Base-by-base conservation (phyloP, 805 yeast genomes). In the Saturnispora quitensis region DNA sequence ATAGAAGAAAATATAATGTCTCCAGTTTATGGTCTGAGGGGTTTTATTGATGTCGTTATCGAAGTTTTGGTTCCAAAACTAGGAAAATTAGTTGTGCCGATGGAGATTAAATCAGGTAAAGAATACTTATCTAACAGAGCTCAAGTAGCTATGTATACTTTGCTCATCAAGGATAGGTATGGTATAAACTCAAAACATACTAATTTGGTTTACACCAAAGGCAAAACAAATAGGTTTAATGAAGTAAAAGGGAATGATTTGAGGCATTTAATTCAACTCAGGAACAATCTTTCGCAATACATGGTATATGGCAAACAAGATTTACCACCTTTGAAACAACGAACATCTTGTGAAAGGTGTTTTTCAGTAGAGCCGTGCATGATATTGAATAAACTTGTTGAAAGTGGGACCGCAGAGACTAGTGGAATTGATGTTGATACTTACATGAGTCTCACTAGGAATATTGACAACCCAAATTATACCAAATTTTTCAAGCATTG, bases 1-100 rank as follows among this genome's bases (percentile, higher is more conserved):
- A 79, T 88, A 9, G 99, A 93, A 66, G 97, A 93, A 60, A 86
- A 82, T 59, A 83, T 93, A 13, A 82, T 95, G 89, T 88, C 97
- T 0, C 96, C 97, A 0, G 76, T 79, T 62, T 89, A 77, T 69
- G 99, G 99, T 0, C 67, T 93, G 8, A 80, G 88, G 58, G 99
- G 99, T 0, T 79, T 84, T 58, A 80, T 90, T 17, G 99, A 93
- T 69, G 96, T 84, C 3, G 89, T 96, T 0, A 74, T 89, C 2
- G 85, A 84, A 57, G 84, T 86, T 0, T 36, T 57, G 7, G 65
- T 69, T 25, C 62, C 75, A 8, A 69, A 69, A 43, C 72, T 71
- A 20, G 42, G 22, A 5, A 76, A 77, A n/a, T 73, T 62, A 50
- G 74, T 89, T 12, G 75, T 81, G 1, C 98, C 97, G 0, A 71